These are phyloP conservation scores for Discostella stelligeroides DNA, from an alignment of 108 stramenopile species.

Conservation along the genomic window DNA sequence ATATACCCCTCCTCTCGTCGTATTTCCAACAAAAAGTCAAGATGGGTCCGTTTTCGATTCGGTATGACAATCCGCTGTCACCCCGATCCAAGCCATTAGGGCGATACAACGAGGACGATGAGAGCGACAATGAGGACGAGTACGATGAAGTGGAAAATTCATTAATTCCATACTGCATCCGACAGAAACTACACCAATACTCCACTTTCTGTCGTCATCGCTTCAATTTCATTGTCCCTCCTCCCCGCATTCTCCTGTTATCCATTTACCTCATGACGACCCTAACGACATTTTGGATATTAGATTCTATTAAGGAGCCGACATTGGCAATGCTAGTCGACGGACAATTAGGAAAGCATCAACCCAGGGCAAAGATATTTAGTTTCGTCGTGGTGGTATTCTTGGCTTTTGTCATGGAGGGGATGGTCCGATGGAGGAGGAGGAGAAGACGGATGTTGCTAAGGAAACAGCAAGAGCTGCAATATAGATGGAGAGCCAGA, in stretches of 20 bases:
- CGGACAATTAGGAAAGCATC: conserved; percentile 83
- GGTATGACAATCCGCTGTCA: conserved; percentile 14
- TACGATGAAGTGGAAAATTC: conserved; percentile 10
- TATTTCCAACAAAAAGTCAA: conserved; percentile 17
- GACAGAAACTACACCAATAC: neutral
- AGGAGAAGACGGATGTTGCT: no score
- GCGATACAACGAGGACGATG: neutral
- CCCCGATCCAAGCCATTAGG: neutral
- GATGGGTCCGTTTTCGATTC: conserved; percentile 33
- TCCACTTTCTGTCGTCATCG: neutral
- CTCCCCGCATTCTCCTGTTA: conserved; percentile 38
- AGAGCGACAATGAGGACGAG: neutral
- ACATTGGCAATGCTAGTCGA: conserved; percentile 84
- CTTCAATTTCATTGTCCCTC: neutral
- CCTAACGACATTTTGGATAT: conserved; percentile 72
- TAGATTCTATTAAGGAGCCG: conserved; percentile 95
- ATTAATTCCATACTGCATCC: neutral
- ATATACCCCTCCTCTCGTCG: conserved; percentile 19
- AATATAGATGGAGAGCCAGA: conserved; percentile 47
- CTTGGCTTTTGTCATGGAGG: conserved; percentile 75
- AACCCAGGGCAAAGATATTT: conserved; percentile 88
- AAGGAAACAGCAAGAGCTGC: conserved; percentile 21
- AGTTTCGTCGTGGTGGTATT: conserved; percentile 71
- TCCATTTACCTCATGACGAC: conserved; percentile 42
- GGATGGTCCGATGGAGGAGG: conserved; percentile 35